Evolutionary conservation across 805 yeast species (phyloP), one percentile per base, ranked within the genome.

Genomic region (Wickerhamiella hasegawae): DNA sequence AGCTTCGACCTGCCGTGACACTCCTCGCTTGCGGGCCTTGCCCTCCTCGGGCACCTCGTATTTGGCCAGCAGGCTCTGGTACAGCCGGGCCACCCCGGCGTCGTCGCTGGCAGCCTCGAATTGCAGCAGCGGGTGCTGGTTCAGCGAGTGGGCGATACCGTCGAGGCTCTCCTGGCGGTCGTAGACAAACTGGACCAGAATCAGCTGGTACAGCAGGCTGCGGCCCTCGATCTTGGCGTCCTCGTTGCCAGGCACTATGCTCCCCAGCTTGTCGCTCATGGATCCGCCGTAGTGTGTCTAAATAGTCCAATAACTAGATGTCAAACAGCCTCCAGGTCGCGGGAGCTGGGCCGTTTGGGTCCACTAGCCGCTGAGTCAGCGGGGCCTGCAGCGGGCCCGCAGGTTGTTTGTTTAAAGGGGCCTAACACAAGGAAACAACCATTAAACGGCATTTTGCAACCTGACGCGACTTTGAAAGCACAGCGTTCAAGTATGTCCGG

Each of bases 151-250:
- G 11, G 55, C 44, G 3, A 55, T 45, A 3, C 33, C 38, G 3
- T 22, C 36, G 33, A 50, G 55, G 27, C 42, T 41, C 18, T 42
- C 49, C 17, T 45, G 47, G 32, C 38, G 40, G 34, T 55, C 59
- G 28, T 54, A 52, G n/a, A 57, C 51, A 20, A 48, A 38, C 35
- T 56, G 61, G 2, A 47, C 49, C 12, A 56, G 46, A 10, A 56
- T 39, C 20, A 56, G 47, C 34, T 46, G 46, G 45, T 47, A 51
- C 18, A 55, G 41, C 16, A 46, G 40, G 27, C 46, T 15, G 31
- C 41, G 8, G 31, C 36, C 45, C 23, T 36, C 24, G 15, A 29
- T 4, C 8, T n/a, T 30, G 14, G 9, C 32, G 14, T 30, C 24
- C 11, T 11, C 18, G 10, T n/a, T 12, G 9, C 31, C 31, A 11